Percentiles rank a stretch among this genome's conserved stretches.
These are phyloP conservation scores for Alternaria dauci DNA, from an alignment of 2,329 filamentous ascomycete species.

Conservation along the genomic window DNA sequence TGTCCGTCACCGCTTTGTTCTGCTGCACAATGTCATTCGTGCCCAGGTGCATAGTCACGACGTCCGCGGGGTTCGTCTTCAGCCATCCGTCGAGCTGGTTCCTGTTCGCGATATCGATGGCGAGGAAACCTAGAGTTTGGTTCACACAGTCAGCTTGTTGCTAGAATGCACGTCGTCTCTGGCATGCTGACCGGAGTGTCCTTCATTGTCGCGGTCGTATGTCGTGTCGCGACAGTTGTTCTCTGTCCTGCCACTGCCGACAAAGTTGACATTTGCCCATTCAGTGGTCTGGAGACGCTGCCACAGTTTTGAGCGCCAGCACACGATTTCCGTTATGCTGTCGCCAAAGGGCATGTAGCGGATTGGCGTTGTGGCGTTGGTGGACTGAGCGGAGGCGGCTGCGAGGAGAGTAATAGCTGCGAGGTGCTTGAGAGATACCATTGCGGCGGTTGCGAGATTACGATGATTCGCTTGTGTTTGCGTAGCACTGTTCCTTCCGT, in stretches of 20 bases:
- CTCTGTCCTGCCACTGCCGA: slow-evolving; percentile 43
- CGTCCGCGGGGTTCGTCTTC: slow-evolving; percentile 54
- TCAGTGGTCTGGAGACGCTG: slow-evolving; percentile 53
- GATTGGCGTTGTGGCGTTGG: slow-evolving; percentile 30
- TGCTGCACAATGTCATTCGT: slow-evolving; percentile 57
- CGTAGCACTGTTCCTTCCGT: not conserved
- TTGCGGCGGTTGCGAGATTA: slow-evolving; percentile 1
- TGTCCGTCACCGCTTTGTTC: slow-evolving; percentile 46
- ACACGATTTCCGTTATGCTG: slow-evolving; percentile 56
- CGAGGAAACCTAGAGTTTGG: slow-evolving; percentile 46
- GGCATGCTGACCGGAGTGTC: slow-evolving; percentile 47
- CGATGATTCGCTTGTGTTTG: not conserved
- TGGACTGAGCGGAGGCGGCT: slow-evolving; percentile 20
- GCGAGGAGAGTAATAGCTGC: slow-evolving; percentile 19
- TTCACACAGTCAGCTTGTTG: not conserved
- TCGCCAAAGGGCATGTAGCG: slow-evolving; percentile 57
- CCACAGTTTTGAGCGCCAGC: slow-evolving; percentile 56
- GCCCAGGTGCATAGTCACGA: slow-evolving; percentile 58
- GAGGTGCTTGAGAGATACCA: slow-evolving; percentile 33
- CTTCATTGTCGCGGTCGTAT: slow-evolving; percentile 57
- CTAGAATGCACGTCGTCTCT: not conserved
- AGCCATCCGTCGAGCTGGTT: slow-evolving; percentile 57
- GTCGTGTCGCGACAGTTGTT: slow-evolving; percentile 49
- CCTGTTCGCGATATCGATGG: slow-evolving; percentile 55
- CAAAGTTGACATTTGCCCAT: slow-evolving; percentile 52